Evolutionary conservation across 2,329 filamentous ascomycete species (phyloP).

Genomic region (Penicillium psychrosexuale): DNA sequence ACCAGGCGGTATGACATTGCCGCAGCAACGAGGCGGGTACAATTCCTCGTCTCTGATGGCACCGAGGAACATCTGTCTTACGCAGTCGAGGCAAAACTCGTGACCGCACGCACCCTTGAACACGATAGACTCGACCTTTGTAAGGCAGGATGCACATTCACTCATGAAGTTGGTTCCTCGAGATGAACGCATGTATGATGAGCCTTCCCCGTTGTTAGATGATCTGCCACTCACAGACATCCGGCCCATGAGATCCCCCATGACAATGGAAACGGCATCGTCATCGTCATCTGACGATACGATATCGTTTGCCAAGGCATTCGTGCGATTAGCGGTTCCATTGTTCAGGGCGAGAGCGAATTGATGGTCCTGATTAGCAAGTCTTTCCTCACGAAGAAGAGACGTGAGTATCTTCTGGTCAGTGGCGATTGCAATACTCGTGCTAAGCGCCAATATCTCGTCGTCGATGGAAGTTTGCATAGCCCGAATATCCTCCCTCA

Average conservation of each 20-base stretch:
- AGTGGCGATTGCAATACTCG: conserved; percentile 5
- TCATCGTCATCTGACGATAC: neutral
- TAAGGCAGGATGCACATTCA: conserved; percentile 7
- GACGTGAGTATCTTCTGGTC: conserved; percentile 8
- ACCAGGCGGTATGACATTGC: conserved; percentile 2
- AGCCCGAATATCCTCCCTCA: conserved; percentile 3
- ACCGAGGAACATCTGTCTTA: conserved; percentile 11
- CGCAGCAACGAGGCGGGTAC: conserved; percentile 20
- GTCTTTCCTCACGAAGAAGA: neutral
- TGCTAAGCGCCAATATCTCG: conserved; percentile 9
- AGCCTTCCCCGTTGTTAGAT: neutral
- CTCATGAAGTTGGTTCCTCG: neutral
- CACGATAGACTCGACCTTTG: neutral
- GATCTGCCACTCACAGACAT: neutral
- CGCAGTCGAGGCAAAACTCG: conserved; percentile 7
- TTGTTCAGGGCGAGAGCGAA: neutral
- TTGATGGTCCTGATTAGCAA: conserved; percentile 7
- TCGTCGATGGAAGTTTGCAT: conserved; percentile 1
- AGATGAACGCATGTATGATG: neutral
- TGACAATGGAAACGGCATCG: neutral
- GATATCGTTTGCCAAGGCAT: neutral
- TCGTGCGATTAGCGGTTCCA: neutral
- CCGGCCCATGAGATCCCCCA: conserved; percentile 7
- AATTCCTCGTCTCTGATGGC: conserved; percentile 17
- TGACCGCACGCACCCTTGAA: neutral